Evolutionary conservation across 2,329 filamentous ascomycete genomes (phyloP).

Genomic region (Sarocladium kiliense): DNA sequence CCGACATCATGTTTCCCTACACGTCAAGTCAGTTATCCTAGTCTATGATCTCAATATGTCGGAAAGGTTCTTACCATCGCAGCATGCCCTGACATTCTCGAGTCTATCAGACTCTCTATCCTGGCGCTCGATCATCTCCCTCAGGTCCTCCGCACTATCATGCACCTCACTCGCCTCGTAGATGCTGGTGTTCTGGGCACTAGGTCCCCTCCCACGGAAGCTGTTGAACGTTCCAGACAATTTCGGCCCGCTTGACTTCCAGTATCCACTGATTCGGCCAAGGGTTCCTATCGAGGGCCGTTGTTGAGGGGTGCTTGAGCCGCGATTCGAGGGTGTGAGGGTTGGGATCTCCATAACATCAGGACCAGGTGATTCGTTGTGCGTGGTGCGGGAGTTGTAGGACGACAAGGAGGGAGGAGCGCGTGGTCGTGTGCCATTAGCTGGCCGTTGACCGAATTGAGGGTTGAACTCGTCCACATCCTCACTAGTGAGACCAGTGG

Average conservation of each 20-base stretch:
- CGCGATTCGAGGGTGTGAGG: conserved; percentile 44
- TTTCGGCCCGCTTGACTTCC: conserved; percentile 41
- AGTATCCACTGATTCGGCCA: conserved; percentile 56
- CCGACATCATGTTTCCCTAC: conserved; percentile 71
- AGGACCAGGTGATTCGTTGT: conserved; percentile 55
- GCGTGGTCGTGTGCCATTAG: conserved; percentile 40
- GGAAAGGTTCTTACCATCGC: conserved; percentile 82
- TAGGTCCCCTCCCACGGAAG: conserved; percentile 45
- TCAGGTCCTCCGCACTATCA: conserved; percentile 78
- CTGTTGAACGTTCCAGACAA: conserved; percentile 47
- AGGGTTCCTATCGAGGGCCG: conserved; percentile 42
- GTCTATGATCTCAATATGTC: too few relatives aligned
- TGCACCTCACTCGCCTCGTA: conserved; percentile 60
- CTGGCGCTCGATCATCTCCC: conserved; percentile 72
- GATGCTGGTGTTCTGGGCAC: conserved; percentile 40
- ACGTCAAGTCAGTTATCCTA: conserved; percentile 20
- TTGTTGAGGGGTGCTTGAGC: conserved; percentile 17
- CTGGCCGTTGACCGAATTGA: conserved; percentile 31
- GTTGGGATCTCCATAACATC: conserved; percentile 50
- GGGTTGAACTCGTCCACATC: conserved; percentile 82
- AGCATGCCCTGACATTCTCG: conserved; percentile 95
- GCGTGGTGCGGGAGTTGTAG: conserved; percentile 69
- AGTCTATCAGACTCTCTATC: conserved; percentile 72
- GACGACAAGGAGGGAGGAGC: conserved; percentile 68
- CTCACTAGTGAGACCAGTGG: conserved; percentile 52